Base-by-base conservation (phyloP, 495 filamentous ascomycete species). In the Neurospora africana region DNA sequence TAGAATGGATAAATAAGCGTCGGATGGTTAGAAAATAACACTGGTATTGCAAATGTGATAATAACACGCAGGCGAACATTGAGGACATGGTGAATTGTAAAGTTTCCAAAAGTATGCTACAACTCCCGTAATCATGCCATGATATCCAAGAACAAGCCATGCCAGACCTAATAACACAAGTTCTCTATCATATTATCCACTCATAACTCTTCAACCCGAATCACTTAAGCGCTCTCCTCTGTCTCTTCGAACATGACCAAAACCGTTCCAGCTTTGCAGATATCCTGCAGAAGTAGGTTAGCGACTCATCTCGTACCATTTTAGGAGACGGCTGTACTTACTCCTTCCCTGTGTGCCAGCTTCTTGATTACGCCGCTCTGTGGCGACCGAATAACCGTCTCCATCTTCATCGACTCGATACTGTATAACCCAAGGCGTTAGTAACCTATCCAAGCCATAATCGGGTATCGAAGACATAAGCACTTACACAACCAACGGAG, bases 371-470 rank as follows among this genome's bases (percentile, higher is more conserved):
- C 86, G 8, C 93, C 95, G 74, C 90, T 89, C 68, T 93, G 89
- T 13, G 95, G 95, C 74, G 92, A 94, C 72, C 95, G 86, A 72
- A 99, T 97, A 40, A 97, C 93, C 39, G 93, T 99, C 82, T 99
- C 95, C 95, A 99, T 99, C 87, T 99, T 99, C 95, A 99, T 99
- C 71, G 95, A 98, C 82, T 99, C 95, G 78, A 99, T 97, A 1
- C 86, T 86, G 65, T 86, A 58, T 13, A 35, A 21, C 21, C 13
- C 5, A 67, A 40, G 68, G 30, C 17, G n/a, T 40, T 21, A 70
- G 27, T 35, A 15, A 65, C 7, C 53, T 65, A 33, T 65, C 27
- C 27, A 65, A 19, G 8, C 15, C 27, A 65, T 3, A 1, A 65
- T 33, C 3, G 13, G 68, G n/a, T 23, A 27, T 27, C 68, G 3